Percentiles rank a stretch among this genome's conserved stretches.
These are phyloP conservation scores for Juglanconis juglandina DNA, from an alignment of 2,329 filamentous ascomycete genomes.

Conservation along the genomic window DNA sequence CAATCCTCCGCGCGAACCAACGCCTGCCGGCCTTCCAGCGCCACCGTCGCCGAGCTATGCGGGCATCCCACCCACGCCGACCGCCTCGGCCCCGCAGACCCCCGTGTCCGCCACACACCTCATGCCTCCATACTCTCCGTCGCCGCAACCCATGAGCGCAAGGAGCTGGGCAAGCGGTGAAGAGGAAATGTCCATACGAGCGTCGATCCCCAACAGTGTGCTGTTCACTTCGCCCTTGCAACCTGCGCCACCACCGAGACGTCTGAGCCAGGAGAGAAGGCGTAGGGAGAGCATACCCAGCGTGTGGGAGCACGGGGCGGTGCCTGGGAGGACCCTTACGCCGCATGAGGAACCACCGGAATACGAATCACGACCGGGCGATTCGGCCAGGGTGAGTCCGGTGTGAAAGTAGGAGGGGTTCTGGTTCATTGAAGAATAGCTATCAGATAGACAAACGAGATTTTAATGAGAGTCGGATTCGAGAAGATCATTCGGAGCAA, in stretches of 20 bases:
- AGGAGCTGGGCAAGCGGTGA: conserved; percentile 8
- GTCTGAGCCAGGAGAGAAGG: not conserved
- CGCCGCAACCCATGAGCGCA: not conserved
- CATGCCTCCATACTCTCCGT: not conserved
- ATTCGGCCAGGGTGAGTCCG: conserved; percentile 3
- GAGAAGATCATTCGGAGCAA: no score
- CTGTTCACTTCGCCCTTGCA: conserved; percentile 5
- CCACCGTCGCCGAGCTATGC: conserved; percentile 6
- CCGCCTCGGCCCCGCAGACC: not conserved
- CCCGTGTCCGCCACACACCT: not conserved
- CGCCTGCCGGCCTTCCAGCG: not conserved
- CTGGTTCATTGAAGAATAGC: not conserved
- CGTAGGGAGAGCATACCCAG: not conserved
- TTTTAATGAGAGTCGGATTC: no score
- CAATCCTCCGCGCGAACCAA: not conserved
- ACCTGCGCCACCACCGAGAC: not conserved
- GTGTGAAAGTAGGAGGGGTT: not conserved
- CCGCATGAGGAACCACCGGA: conserved; percentile 7
- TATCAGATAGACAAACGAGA: no score
- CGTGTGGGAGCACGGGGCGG: not conserved
- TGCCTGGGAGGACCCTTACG: conserved; percentile 3
- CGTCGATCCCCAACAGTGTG: conserved; percentile 1
- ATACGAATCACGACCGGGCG: not conserved
- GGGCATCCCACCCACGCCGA: not conserved
- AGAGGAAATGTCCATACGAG: not conserved